These are phyloP conservation scores for Linanthus parryae DNA, from an alignment of 148 eudicot species.

Conservation along the genomic window DNA sequence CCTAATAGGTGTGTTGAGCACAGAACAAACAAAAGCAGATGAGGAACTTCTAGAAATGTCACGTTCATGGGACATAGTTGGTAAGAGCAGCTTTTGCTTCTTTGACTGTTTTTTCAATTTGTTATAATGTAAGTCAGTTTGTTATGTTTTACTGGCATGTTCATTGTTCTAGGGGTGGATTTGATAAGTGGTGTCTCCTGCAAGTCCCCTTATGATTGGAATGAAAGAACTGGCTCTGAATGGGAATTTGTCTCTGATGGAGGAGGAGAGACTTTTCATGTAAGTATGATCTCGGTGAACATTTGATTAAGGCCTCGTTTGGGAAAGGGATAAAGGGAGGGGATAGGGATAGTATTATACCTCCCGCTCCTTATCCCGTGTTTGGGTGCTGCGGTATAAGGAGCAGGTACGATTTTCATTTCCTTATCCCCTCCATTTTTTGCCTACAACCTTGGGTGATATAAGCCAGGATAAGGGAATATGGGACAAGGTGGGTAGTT, in stretches of 20 bases:
- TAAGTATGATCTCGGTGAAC: slow-evolving; percentile 38
- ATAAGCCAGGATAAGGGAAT: too few species aligned
- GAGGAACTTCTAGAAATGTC: slow-evolving; percentile 80
- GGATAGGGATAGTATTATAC: too few species aligned
- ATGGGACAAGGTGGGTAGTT: too few species aligned
- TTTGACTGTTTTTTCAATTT: too few species aligned
- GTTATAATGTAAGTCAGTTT: too few species aligned
- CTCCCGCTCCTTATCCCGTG: too few species aligned
- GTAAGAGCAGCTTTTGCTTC: slow-evolving; percentile 26
- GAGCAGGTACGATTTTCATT: too few species aligned
- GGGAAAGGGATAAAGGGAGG: too few species aligned
- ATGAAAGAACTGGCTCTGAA: slow-evolving; percentile 55
- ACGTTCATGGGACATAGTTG: slow-evolving; percentile 88
- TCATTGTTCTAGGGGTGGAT: slow-evolving; percentile 62
- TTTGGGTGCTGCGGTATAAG: too few species aligned
- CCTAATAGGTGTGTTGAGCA: slow-evolving; percentile 92
- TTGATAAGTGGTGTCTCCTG: slow-evolving; percentile 86
- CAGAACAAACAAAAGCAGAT: slow-evolving; percentile 75
- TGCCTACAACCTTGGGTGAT: too few species aligned
- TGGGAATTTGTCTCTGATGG: slow-evolving; percentile 63
- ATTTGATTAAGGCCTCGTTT: too few species aligned
- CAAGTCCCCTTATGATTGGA: slow-evolving; percentile 80
- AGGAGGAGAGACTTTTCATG: slow-evolving; percentile 55
- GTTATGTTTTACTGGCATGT: slow-evolving; percentile 2
- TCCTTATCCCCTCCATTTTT: too few species aligned